Base-by-base conservation (phyloP, 768 basidiomycete species). In the Lactifluus pinguis region DNA sequence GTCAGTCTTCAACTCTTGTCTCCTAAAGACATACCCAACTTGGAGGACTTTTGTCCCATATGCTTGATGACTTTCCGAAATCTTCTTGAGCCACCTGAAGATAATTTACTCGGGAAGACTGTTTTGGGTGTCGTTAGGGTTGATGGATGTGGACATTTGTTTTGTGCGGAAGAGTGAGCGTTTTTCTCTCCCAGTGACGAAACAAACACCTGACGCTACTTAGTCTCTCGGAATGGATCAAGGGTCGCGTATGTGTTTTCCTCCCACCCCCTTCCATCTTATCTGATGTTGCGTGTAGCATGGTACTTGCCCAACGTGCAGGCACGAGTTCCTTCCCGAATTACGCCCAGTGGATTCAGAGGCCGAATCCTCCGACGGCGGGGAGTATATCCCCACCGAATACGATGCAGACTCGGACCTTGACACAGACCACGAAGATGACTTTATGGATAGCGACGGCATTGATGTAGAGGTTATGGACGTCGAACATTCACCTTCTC, bases 221-320 rank as follows among this genome's bases (percentile, higher is more conserved):
- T 52, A 87, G 86, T 68, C 71, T 89, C 41, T 71, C 75, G n/a
- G 80, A 85, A 68, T 89, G 86, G 86, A 84, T 89, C 62, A 73
- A 73, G 56, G 79, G 77, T 55, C 67, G 77, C 61, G 86, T 85
- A 67, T 59, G 78, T 67, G 38, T 3, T 30, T 25, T 55, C 72
- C 19, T 13, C 49, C 17, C 39, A 30, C 25, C 25, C 52, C 9
- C 41, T 19, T n/a, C 45, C 29, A 1, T 62, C 34, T 49, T 32
- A 1, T 62, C 48, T 54, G 47, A 63, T 25, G 25, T 47, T 49
- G n/a, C 57, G 19, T 68, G 4, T 61, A 86, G 84, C 86, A 87
- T 65, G 86, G 86, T 14, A 86, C 76, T 65, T 89, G 87, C 65
- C 86, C 86, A 15, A 80, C 84, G 4, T 89, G 86, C 69, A 75